Evolutionary conservation across 202 grass and related monocot genomes (phyloP).

Genomic region (Schoenoplectus triqueter): DNA sequence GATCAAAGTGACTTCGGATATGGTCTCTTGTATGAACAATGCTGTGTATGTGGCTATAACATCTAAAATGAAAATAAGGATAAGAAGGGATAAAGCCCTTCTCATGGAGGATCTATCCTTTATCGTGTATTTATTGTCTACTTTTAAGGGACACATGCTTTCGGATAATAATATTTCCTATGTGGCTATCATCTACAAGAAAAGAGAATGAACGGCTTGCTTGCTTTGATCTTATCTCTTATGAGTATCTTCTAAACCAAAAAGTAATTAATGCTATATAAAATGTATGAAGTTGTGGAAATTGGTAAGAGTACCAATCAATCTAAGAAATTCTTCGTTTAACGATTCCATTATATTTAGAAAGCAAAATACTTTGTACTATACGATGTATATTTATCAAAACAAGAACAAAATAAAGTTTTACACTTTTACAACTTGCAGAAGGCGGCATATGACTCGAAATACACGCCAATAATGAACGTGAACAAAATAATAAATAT

Average conservation of each 20-base stretch:
- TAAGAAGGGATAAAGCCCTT: neutral
- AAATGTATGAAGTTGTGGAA: neutral
- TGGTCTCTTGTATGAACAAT: conserved; percentile 9
- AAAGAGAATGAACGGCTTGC: conserved; percentile 26
- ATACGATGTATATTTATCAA: no score
- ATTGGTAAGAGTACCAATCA: no score
- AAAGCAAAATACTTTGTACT: neutral
- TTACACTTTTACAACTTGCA: neutral
- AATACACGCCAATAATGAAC: conserved; percentile 2
- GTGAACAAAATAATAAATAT: neutral
- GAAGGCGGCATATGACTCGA: neutral
- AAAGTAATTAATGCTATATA: neutral
- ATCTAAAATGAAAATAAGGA: conserved; percentile 23
- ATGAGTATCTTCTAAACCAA: neutral
- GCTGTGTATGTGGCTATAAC: conserved; percentile 38
- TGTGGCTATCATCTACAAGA: conserved; percentile 38
- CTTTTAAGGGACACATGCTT: neutral
- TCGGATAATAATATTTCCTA: conserved; percentile 18
- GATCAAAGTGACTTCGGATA: conserved; percentile 25
- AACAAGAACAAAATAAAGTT: no score
- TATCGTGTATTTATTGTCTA: conserved; percentile 1
- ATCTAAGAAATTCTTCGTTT: neutral
- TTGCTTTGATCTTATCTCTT: conserved; percentile 30
- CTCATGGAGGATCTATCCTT: neutral
- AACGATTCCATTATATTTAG: neutral